phyloP scores from a whole-genome alignment of 768 basidiomycete genomes.

The Termitomyces titanicus region DNA sequence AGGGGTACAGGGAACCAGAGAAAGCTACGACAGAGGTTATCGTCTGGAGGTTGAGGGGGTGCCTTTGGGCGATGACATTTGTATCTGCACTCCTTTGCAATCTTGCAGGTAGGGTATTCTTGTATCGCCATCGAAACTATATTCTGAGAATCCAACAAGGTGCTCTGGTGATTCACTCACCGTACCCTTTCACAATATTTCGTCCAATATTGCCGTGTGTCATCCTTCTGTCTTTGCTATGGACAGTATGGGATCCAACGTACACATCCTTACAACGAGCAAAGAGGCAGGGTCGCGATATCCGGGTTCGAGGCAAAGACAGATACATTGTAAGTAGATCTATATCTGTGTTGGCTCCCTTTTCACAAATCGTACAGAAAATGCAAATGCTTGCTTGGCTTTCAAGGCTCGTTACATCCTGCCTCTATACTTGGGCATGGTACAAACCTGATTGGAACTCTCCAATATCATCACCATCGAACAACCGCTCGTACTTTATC shows the following conservation, averaged over 20 bases:
- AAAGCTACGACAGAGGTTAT: constrained; percentile 46
- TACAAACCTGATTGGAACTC: constrained; percentile 36
- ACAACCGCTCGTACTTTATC: constrained; percentile 44
- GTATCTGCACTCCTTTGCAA: constrained; percentile 38
- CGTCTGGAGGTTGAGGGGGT: constrained; percentile 69
- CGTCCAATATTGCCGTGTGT: constrained; percentile 47
- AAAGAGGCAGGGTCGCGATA: constrained; percentile 65
- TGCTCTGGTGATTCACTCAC: constrained; percentile 27
- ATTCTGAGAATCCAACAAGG: constrained; percentile 21
- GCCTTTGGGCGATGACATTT: constrained; percentile 56
- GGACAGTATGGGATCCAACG: constrained; percentile 87
- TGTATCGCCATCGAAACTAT: neutral
- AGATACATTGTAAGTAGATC: constrained; percentile 53
- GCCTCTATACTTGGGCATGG: constrained; percentile 39
- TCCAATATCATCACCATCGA: constrained; percentile 29
- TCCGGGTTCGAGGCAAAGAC: constrained; percentile 62
- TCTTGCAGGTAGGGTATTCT: constrained; percentile 38
- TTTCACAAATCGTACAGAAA: constrained; percentile 34
- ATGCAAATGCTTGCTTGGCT: constrained; percentile 62
- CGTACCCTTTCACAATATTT: constrained; percentile 21
- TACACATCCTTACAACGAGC: constrained; percentile 59
- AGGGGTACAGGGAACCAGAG: constrained; percentile 36
- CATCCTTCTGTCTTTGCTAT: constrained; percentile 58
- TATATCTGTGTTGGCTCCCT: neutral
- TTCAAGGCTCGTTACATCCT: constrained; percentile 47